phyloP scores from a whole-genome alignment of 2,329 filamentous ascomycete species.

The Ascochyta lentis region DNA sequence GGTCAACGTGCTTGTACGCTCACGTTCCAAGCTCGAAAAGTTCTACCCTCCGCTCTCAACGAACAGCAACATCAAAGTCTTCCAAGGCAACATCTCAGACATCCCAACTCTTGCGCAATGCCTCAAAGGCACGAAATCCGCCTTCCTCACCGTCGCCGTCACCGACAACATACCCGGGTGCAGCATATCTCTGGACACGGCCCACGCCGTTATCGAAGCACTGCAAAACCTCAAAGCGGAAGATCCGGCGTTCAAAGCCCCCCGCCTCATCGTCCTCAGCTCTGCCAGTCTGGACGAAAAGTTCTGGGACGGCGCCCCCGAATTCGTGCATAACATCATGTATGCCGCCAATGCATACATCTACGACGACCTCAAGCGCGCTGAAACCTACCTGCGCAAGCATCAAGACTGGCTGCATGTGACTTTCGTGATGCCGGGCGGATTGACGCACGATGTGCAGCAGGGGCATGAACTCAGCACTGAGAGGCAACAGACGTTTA shows the following conservation, averaged over 20 bases:
- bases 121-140: conserved; percentile 44
- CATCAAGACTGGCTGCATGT: conserved; percentile 49
- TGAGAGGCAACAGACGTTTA: conserved; percentile 46
- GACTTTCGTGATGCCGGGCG: conserved; percentile 55
- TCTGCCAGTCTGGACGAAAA: conserved; percentile 53
- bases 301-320: conserved; percentile 42
- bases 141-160: conserved; percentile 51
- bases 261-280: conserved; percentile 54
- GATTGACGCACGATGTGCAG: conserved; percentile 45
- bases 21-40: conserved; percentile 16
- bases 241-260: conserved; percentile 25
- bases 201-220: conserved; percentile 46
- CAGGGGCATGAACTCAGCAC: conserved; percentile 53
- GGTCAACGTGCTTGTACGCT: conserved; percentile 24
- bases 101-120: conserved; percentile 47
- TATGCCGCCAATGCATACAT: conserved; percentile 44
- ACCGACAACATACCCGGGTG: conserved; percentile 56
- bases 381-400: conserved; percentile 49
- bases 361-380: conserved; percentile 48
- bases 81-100: conserved; percentile 53
- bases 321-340: conserved; percentile 38
- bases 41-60: not conserved
- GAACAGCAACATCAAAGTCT: conserved; percentile 44
- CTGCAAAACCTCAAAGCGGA: conserved; percentile 37
- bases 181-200: conserved; percentile 48